These are phyloP conservation scores for Termitomyces titanicus DNA, from an alignment of 768 basidiomycete genomes.

Conservation along the genomic window DNA sequence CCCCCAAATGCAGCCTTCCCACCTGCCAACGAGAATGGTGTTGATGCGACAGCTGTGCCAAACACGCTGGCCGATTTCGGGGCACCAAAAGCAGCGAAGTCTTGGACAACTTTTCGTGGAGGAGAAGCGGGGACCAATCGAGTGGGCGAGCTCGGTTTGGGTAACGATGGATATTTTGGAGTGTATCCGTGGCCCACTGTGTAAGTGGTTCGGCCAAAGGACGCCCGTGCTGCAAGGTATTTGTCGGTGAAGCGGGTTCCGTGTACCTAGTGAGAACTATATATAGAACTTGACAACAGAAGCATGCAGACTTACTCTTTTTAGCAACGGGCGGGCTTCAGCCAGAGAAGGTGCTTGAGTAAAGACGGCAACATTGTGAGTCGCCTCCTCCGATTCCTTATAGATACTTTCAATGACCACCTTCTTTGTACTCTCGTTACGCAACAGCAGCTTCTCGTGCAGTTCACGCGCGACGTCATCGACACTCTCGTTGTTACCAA, in stretches of 20 bases:
- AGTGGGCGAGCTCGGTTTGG: slow-evolving; percentile 41
- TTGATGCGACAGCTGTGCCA: slow-evolving; percentile 76
- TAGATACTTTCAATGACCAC: slow-evolving; percentile 97
- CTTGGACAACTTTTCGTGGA: slow-evolving; percentile 82
- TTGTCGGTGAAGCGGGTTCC: slow-evolving; percentile 98
- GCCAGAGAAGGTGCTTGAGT: slow-evolving; percentile 63
- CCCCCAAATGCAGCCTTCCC: slow-evolving; percentile 85
- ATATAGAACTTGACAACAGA: slow-evolving; percentile 4
- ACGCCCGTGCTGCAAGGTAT: slow-evolving; percentile 75
- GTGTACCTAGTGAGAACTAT: slow-evolving; percentile 55
- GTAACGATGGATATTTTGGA: slow-evolving; percentile 38
- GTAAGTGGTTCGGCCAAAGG: slow-evolving; percentile 51
- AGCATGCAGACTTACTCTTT: slow-evolving; percentile 53
- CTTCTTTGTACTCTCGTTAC: slow-evolving; percentile 97
- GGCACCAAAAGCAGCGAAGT: slow-evolving; percentile 85
- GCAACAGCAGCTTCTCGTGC: slow-evolving; percentile 83
- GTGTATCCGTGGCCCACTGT: slow-evolving; percentile 48
- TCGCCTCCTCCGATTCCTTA: slow-evolving; percentile 83
- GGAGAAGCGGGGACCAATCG: slow-evolving; percentile 52
- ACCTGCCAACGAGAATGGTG: slow-evolving; percentile 75
- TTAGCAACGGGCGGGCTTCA: slow-evolving; percentile 73
- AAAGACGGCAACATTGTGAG: slow-evolving; percentile 88
- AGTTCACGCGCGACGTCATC: slow-evolving; percentile 95
- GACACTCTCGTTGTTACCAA: slow-evolving; percentile 91
- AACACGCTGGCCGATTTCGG: slow-evolving; percentile 75